Conservation (phyloP, 441 rosid genomes). For the Brassica balearica region DNA sequence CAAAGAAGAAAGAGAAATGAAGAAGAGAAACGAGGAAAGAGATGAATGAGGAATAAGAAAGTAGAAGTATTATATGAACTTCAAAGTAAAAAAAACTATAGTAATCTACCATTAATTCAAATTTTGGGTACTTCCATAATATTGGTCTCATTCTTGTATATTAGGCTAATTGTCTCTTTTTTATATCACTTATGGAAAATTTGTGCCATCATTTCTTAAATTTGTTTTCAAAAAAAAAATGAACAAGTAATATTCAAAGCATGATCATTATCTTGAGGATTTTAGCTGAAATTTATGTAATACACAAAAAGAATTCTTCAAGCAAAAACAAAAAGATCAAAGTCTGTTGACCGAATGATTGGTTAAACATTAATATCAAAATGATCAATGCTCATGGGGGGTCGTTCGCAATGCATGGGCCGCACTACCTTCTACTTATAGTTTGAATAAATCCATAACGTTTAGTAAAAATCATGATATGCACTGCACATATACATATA, state of each 20-base stretch:
- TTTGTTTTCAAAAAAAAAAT: no score
- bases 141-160: not conserved
- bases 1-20: not conserved
- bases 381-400: not conserved
- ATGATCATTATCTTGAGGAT: not conserved
- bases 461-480: not conserved
- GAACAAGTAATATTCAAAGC: not conserved
- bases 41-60: not conserved
- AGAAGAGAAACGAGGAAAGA: not conserved
- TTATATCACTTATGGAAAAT: not conserved
- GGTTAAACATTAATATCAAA: not conserved
- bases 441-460: not conserved
- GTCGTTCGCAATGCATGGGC: not conserved
- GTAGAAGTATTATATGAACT: not conserved
- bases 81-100: not conserved
- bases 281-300: not conserved
- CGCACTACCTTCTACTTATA: not conserved
- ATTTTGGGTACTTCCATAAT: not conserved
- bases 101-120: not conserved
- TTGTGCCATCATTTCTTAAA: not conserved
- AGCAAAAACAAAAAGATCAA: not conserved
- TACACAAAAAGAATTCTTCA: not conserved
- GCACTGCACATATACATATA: no score
- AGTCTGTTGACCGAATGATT: not conserved
- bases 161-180: not conserved